A percentile compares a stretch with the other conserved stretches of the same genome.
Evolutionary conservation across 1,284 basidiomycete species (phyloP).

Genomic region (Athelia sp.): DNA sequence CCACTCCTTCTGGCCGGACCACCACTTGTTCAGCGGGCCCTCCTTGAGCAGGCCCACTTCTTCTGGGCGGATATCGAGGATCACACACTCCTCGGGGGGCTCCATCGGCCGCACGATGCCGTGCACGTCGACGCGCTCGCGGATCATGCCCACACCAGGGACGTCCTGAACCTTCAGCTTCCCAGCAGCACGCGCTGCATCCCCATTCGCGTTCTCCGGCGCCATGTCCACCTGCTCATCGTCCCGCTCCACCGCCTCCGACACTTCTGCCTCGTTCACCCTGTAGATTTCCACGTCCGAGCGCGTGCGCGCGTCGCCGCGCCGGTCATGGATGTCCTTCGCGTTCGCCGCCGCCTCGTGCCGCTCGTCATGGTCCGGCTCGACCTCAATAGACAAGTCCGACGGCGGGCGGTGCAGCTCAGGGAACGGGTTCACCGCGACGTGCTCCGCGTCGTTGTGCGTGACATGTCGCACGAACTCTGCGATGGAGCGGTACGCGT

Average conservation of each 20-base stretch:
- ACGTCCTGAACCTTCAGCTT: conserved; percentile 21
- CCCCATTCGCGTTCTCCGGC: too few relatives aligned
- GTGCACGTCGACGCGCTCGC: conserved; percentile 71
- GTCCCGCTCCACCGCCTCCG: conserved; percentile 2
- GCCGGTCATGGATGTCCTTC: neutral
- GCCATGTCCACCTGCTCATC: too few relatives aligned
- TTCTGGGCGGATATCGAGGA: conserved; percentile 48
- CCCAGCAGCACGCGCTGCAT: too few relatives aligned
- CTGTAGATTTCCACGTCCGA: conserved; percentile 26
- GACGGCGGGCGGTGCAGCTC: conserved; percentile 29
- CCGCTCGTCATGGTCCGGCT: conserved; percentile 4
- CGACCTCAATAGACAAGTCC: conserved; percentile 13
- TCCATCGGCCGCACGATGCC: conserved; percentile 73
- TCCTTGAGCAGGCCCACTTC: conserved; percentile 70
- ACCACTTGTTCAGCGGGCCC: conserved; percentile 51
- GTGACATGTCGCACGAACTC: conserved; percentile 54
- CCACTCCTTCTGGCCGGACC: conserved; percentile 53
- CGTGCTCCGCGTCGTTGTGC: conserved; percentile 25
- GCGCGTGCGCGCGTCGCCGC: too few relatives aligned
- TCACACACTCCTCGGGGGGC: conserved; percentile 48
- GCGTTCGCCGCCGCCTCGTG: conserved; percentile 2
- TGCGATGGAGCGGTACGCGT: conserved; percentile 52
- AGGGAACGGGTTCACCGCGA: conserved; percentile 41
- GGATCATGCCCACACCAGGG: conserved; percentile 44
- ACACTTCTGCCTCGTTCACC: conserved; percentile 21